phyloP scores from a whole-genome alignment of 176 grass and related monocot genomes.

The Aegilops umbellulata region DNA sequence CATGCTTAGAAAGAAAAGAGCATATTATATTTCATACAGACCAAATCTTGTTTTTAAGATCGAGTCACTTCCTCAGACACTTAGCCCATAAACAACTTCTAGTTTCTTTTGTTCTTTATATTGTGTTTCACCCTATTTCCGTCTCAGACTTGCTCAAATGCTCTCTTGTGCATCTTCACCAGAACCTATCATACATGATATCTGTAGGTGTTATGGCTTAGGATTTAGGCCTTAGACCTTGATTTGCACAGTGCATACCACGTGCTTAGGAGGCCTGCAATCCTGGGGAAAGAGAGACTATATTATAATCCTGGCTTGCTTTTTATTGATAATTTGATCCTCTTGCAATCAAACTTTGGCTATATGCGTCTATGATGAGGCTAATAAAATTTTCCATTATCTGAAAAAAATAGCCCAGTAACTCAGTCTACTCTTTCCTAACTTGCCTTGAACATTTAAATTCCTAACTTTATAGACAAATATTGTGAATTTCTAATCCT shows the following conservation, averaged over 20 bases:
- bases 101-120: slow-evolving; percentile 4
- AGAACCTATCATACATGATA: slow-evolving; percentile 1
- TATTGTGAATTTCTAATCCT: neutral
- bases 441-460: neutral
- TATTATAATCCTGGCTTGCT: neutral
- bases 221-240: neutral
- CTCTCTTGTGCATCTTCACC: neutral
- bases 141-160: neutral
- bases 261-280: neutral
- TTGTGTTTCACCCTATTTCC: neutral
- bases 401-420: neutral
- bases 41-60: slow-evolving; percentile 8
- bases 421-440: neutral
- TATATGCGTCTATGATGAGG: too few relatives aligned
- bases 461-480: neutral
- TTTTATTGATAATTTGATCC: neutral
- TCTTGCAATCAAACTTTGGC: neutral
- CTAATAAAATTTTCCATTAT: too few relatives aligned
- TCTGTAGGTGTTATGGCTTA: neutral
- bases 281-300: neutral
- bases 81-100: neutral
- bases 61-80: neutral
- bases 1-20: slow-evolving; percentile 21
- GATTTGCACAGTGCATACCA: neutral
- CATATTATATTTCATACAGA: slow-evolving; percentile 13